phyloP scores from a whole-genome alignment of 2,329 filamentous ascomycete species.

The Laburnicola sp. region DNA sequence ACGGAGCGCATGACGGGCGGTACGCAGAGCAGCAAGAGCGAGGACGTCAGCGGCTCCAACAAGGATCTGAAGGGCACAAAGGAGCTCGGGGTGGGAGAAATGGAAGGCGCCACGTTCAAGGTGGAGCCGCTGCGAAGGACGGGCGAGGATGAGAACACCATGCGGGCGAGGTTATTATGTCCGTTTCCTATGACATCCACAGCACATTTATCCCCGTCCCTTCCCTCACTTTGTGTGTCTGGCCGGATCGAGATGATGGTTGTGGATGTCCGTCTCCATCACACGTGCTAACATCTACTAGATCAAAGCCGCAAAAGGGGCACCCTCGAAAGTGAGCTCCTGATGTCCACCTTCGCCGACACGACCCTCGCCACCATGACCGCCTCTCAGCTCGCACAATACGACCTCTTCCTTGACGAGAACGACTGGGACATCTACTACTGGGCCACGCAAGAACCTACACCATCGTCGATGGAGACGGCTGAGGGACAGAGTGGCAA shows the following conservation, averaged over 20 bases:
- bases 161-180: constrained; percentile 83
- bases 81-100: constrained; percentile 78
- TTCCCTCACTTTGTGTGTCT: neutral
- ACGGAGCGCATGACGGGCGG: constrained; percentile 68
- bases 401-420: constrained; percentile 93
- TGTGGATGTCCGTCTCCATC: constrained; percentile 1
- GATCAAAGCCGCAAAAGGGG: constrained; percentile 97
- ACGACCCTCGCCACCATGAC: constrained; percentile 75
- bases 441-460: constrained; percentile 89
- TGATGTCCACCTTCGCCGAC: constrained; percentile 93
- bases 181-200: constrained; percentile 37
- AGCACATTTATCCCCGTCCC: constrained; percentile 5
- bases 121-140: constrained; percentile 85
- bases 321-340: constrained; percentile 91
- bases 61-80: constrained; percentile 50
- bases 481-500: constrained; percentile 57
- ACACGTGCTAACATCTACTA: constrained; percentile 44
- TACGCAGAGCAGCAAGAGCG: constrained; percentile 55
- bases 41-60: constrained; percentile 35
- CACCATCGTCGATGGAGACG: constrained; percentile 60
- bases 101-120: constrained; percentile 82
- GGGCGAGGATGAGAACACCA: constrained; percentile 83
- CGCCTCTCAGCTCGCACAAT: constrained; percentile 72
- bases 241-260: neutral
- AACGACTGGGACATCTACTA: constrained; percentile 99